These are phyloP conservation scores for Chrysopogon serrulatus DNA, from an alignment of 176 grass and related monocot genomes.

Conservation along the genomic window DNA sequence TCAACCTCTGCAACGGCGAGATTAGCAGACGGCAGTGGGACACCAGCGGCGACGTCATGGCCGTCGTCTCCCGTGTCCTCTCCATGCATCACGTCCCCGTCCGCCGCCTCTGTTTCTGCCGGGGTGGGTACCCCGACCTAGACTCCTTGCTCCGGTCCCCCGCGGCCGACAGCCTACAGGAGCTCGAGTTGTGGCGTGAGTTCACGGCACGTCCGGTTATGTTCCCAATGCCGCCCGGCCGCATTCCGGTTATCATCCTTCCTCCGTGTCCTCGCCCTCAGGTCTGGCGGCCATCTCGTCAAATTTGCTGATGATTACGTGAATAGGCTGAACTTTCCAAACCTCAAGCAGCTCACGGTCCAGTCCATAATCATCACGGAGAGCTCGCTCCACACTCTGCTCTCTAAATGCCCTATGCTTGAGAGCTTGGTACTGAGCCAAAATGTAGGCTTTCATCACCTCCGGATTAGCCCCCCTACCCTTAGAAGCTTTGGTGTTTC, in stretches of 20 bases:
- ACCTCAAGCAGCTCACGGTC: neutral
- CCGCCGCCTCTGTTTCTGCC: neutral
- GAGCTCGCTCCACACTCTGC: neutral
- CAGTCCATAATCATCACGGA: neutral
- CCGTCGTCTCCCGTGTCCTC: neutral
- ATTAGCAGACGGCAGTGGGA: neutral
- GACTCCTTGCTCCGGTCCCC: neutral
- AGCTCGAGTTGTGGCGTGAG: neutral
- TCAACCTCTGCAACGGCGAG: neutral
- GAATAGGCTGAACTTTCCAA: neutral
- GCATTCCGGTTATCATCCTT: neutral
- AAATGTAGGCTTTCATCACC: neutral
- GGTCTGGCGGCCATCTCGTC: neutral
- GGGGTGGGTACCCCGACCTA: neutral
- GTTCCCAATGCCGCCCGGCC: neutral
- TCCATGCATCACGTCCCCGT: neutral
- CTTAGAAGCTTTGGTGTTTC: neutral
- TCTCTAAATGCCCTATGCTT: neutral
- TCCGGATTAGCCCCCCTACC: neutral
- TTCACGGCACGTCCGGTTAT: no score
- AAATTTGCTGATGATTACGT: neutral
- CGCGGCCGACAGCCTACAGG: neutral
- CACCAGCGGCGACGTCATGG: neutral
- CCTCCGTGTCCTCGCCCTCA: neutral
- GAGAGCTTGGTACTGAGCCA: neutral